These are phyloP conservation scores for Pseudocercospora cruenta DNA, from an alignment of 2,329 filamentous ascomycete genomes.

Conservation along the genomic window DNA sequence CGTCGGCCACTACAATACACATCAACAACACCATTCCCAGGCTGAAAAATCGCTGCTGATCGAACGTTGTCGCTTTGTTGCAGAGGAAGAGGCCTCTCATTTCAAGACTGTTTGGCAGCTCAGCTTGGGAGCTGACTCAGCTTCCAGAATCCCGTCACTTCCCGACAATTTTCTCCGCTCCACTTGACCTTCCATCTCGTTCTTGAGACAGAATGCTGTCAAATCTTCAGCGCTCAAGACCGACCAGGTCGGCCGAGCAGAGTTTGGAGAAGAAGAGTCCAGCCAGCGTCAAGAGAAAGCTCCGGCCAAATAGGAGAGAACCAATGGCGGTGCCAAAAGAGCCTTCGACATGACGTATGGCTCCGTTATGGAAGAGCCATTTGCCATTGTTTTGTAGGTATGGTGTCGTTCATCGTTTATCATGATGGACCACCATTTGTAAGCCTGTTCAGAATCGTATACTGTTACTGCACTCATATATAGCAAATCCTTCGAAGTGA, in stretches of 20 bases:
- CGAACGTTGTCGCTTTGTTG: too few relatives aligned
- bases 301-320: not conserved
- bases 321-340: not conserved
- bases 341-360: not conserved
- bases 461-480: not conserved
- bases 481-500: not conserved
- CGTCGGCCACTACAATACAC: too few relatives aligned
- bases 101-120: too few relatives aligned
- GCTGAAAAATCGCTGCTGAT: too few relatives aligned
- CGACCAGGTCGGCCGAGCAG: not conserved
- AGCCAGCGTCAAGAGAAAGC: not conserved
- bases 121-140: too few relatives aligned
- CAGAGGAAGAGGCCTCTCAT: too few relatives aligned
- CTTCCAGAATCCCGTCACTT: too few relatives aligned
- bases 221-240: not conserved
- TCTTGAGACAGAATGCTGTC: not conserved
- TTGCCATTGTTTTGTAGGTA: not conserved
- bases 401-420: not conserved
- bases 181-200: not conserved
- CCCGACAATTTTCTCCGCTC: not conserved
- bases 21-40: too few relatives aligned
- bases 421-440: not conserved
- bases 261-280: not conserved
- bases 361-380: not conserved
- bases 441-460: not conserved